A percentile compares a stretch with the other conserved stretches of the same genome.
These are phyloP conservation scores for Plectosphaerella plurivora DNA, from an alignment of 2,329 filamentous ascomycete species.

Conservation along the genomic window DNA sequence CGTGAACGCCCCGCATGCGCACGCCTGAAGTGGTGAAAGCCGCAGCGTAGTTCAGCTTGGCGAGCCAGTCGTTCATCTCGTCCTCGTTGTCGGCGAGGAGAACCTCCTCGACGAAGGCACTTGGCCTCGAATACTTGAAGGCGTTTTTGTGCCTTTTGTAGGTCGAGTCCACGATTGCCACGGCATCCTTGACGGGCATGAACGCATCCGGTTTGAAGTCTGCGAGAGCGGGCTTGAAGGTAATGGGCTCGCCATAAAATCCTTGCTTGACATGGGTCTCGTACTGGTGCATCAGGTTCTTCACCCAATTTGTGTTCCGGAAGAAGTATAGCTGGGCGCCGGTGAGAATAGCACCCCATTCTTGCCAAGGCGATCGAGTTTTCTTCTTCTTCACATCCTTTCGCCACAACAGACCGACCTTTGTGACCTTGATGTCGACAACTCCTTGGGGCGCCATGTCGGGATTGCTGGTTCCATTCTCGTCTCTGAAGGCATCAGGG, in stretches of 20 bases:
- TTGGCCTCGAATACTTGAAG: slow-evolving; percentile 84
- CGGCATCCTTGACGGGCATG: slow-evolving; percentile 89
- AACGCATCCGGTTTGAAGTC: slow-evolving; percentile 92
- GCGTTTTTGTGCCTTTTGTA: slow-evolving; percentile 97
- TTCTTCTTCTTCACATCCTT: slow-evolving; percentile 94
- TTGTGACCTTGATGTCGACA: slow-evolving; percentile 96
- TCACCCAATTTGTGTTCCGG: slow-evolving; percentile 88
- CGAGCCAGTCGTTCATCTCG: slow-evolving; percentile 95
- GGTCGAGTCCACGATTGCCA: slow-evolving; percentile 77
- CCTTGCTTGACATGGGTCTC: slow-evolving; percentile 77
- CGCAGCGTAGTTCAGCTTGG: slow-evolving; percentile 92
- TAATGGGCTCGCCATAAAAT: slow-evolving; percentile 69
- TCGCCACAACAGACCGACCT: slow-evolving; percentile 90
- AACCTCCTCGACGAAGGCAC: slow-evolving; percentile 75
- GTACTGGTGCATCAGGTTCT: slow-evolving; percentile 83
- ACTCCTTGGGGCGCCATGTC: slow-evolving; percentile 85
- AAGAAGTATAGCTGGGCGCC: slow-evolving; percentile 98
- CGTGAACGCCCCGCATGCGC: slow-evolving; percentile 81
- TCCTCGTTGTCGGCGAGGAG: slow-evolving; percentile 85
- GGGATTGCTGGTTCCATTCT: slow-evolving; percentile 78
- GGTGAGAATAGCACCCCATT: slow-evolving; percentile 95
- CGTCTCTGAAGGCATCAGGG: slow-evolving; percentile 91
- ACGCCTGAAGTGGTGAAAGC: slow-evolving; percentile 91
- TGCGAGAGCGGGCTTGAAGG: slow-evolving; percentile 84
- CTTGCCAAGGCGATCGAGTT: slow-evolving; percentile 92